Evolutionary conservation across 805 yeast species (phyloP).

Genomic region (Lipomyces chichibuensis): DNA sequence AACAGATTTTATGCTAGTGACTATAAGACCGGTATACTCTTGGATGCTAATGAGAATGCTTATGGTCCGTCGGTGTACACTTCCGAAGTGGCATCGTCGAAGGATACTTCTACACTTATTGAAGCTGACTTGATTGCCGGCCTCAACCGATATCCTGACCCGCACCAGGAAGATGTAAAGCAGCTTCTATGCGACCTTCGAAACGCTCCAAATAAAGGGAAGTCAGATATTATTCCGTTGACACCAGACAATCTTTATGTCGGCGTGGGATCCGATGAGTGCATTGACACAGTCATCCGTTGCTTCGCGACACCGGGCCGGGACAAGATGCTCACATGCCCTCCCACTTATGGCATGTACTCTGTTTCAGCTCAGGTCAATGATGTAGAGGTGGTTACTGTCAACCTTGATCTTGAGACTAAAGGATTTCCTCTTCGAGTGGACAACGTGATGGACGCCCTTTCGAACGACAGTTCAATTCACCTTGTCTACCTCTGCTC

Average conservation of each 20-base stretch:
- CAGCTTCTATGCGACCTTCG: conserved; percentile 70
- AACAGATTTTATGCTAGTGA: conserved; percentile 49
- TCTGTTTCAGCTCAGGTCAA: conserved; percentile 86
- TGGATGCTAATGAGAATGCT: conserved; percentile 96
- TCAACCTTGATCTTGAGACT: conserved; percentile 65
- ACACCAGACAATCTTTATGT: conserved; percentile 74
- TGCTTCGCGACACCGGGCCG: conserved; percentile 80
- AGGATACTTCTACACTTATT: conserved; percentile 41
- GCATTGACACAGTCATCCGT: conserved; percentile 85
- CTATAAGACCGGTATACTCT: conserved; percentile 79
- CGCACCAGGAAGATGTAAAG: conserved; percentile 83
- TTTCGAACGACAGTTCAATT: conserved; percentile 61
- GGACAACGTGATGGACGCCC: conserved; percentile 55
- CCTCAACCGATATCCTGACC: conserved; percentile 94
- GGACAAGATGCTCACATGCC: conserved; percentile 82
- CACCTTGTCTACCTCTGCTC: conserved; percentile 85
- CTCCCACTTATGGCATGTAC: conserved; percentile 99
- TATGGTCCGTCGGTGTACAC: conserved; percentile 74
- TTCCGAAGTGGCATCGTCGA: not conserved
- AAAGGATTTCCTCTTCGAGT: conserved; percentile 63
- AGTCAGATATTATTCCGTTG: conserved; percentile 44
- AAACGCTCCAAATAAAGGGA: conserved; percentile 52
- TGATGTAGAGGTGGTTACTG: conserved; percentile 76
- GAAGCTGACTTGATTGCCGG: conserved; percentile 56
- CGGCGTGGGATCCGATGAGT: conserved; percentile 97